Conservation (phyloP, 108 stramenopile genomes). For the Cyclotella sp. region DNA sequence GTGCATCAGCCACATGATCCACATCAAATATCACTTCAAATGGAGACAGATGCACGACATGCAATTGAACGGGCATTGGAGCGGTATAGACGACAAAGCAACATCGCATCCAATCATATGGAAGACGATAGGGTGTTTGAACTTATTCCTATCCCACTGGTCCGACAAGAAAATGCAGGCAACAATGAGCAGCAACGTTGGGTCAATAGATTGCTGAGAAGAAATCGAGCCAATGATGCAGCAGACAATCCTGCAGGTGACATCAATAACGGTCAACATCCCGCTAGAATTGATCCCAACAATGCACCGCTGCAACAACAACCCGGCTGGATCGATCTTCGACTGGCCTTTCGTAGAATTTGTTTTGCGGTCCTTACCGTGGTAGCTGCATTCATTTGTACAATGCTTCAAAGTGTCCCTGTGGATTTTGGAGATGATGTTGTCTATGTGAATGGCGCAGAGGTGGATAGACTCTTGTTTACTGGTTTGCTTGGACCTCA, state of each 20-base stretch:
- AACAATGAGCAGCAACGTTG: not conserved
- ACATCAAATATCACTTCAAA: conserved; percentile 9
- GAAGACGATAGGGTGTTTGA: conserved; percentile 11
- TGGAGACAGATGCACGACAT: conserved; percentile 23
- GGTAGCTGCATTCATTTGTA: conserved; percentile 30
- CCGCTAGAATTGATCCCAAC: not conserved
- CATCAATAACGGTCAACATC: not conserved
- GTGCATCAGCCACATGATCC: conserved; percentile 11
- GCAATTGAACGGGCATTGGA: conserved; percentile 29
- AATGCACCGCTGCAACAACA: not conserved
- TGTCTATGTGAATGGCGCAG: not conserved
- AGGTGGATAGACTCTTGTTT: conserved; percentile 2
- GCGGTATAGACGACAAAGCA: conserved; percentile 21
- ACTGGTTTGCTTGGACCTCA: conserved; percentile 36
- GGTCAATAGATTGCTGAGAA: not conserved
- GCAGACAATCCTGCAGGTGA: not conserved
- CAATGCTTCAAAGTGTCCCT: conserved; percentile 25
- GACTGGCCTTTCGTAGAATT: conserved; percentile 30
- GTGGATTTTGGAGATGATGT: conserved; percentile 18
- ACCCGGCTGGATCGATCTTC: conserved; percentile 8
- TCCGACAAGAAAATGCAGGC: conserved; percentile 9
- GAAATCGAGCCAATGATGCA: not conserved
- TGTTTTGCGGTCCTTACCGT: conserved; percentile 34
- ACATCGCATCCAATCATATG: not conserved
- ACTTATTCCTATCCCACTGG: conserved; percentile 22